Evolutionary conservation across 2,329 filamentous ascomycete species (phyloP).

Genomic region (Microsporum ferrugineum): DNA sequence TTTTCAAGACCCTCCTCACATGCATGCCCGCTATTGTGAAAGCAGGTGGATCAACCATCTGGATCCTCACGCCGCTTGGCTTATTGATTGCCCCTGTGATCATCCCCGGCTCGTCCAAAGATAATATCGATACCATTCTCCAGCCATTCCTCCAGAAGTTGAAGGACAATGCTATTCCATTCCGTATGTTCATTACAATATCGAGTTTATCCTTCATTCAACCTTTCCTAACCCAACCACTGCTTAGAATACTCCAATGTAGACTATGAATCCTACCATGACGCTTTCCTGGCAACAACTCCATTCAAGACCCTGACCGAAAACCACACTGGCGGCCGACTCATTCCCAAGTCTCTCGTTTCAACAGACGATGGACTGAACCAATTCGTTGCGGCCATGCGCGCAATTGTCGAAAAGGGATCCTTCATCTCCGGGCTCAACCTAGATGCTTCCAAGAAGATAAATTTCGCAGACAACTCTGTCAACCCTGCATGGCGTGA

Average conservation of each 20-base stretch:
- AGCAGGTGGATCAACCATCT: not conserved
- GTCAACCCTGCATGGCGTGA: constrained; percentile 3
- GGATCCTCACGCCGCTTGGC: not conserved
- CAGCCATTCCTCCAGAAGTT: not conserved
- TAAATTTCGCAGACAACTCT: not conserved
- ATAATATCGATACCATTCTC: not conserved
- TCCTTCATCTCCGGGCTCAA: constrained; percentile 29
- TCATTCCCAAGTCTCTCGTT: not conserved
- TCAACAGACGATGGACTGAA: not conserved
- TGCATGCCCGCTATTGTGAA: not conserved
- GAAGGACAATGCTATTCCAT: not conserved
- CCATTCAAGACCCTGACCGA: not conserved
- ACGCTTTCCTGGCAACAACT: not conserved
- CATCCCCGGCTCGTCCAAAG: not conserved
- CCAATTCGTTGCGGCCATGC: not conserved
- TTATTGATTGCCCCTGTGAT: not conserved
- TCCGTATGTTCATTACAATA: not conserved
- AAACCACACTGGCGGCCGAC: not conserved
- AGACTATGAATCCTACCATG: constrained; percentile 27
- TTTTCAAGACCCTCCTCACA: not conserved
- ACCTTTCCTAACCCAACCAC: not conserved
- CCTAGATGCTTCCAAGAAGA: constrained; percentile 24
- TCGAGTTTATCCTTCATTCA: not conserved
- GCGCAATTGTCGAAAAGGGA: constrained; percentile 17
- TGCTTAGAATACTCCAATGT: constrained; percentile 12